Conservation (phyloP, 2,329 filamentous ascomycete genomes). For the Colletotrichum echinochloae region DNA sequence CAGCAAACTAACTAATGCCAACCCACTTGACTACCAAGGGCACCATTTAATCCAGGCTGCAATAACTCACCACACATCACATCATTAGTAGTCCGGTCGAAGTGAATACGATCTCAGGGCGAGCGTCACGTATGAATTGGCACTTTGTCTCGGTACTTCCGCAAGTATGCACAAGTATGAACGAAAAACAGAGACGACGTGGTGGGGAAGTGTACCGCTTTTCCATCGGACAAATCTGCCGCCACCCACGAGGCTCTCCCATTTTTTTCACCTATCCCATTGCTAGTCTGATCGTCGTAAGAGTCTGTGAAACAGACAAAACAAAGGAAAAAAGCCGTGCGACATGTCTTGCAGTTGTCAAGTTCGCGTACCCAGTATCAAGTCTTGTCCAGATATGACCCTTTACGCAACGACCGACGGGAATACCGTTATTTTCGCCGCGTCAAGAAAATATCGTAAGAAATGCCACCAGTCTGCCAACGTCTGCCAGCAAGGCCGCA, state of each 20-base stretch:
- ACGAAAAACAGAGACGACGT: constrained; percentile 32
- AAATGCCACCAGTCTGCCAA: constrained; percentile 45
- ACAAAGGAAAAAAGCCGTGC: constrained; percentile 55
- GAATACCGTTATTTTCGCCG: constrained; percentile 53
- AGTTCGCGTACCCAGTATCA: constrained; percentile 54
- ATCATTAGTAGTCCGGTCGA: no score
- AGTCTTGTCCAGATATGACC: constrained; percentile 58
- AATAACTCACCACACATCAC: no score
- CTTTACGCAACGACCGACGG: constrained; percentile 57
- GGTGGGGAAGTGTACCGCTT: constrained; percentile 46
- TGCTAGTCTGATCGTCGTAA: constrained; percentile 45
- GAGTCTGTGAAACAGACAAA: constrained; percentile 49
- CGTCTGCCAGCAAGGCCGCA: constrained; percentile 40
- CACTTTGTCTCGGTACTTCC: not conserved
- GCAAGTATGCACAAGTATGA: constrained; percentile 2
- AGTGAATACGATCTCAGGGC: not conserved
- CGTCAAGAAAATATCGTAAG: constrained; percentile 51
- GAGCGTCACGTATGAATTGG: not conserved
- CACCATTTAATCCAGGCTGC: not conserved
- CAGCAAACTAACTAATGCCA: not conserved
- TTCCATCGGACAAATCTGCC: constrained; percentile 52
- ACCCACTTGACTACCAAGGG: not conserved
- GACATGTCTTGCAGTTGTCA: constrained; percentile 47
- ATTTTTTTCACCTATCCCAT: constrained; percentile 49
- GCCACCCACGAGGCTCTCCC: constrained; percentile 51